Percentiles rank a stretch among this genome's conserved stretches.
Evolutionary conservation across 129 eudicot species (phyloP).

Genomic region (Erigeron canadensis): DNA sequence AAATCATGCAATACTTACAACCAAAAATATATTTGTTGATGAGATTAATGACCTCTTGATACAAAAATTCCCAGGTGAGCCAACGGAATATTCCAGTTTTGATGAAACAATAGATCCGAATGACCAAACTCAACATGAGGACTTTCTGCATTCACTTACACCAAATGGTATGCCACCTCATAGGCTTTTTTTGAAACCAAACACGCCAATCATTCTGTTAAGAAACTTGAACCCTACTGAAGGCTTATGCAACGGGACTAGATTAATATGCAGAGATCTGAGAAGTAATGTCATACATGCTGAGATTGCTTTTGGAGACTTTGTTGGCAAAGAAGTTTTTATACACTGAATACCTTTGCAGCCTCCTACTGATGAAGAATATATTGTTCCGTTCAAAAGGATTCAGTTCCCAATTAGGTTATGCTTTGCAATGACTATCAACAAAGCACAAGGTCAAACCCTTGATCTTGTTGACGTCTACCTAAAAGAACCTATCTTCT

Average conservation of each 20-base stretch:
- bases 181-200: constrained; percentile 6
- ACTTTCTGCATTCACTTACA: constrained; percentile 8
- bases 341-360: constrained; percentile 15
- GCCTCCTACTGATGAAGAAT: neutral
- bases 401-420: constrained; percentile 24
- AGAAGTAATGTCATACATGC: neutral
- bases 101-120: neutral
- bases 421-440: constrained; percentile 36
- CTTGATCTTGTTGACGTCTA: constrained; percentile 11
- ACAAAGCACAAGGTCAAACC: constrained; percentile 37
- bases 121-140: constrained; percentile 9
- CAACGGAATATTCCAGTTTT: neutral
- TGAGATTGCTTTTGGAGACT: constrained; percentile 13
- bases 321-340: constrained; percentile 5
- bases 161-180: constrained; percentile 24
- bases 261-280: constrained; percentile 18
- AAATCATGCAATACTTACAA: constrained; percentile 13
- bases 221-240: constrained; percentile 24
- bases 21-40: constrained; percentile 21
- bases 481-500: constrained; percentile 15
- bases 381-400: constrained; percentile 11
- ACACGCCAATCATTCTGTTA: constrained; percentile 18
- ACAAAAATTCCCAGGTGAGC: neutral
- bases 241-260: constrained; percentile 22
- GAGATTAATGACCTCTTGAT: constrained; percentile 19